These are phyloP conservation scores for Stagonosporopsis tanaceti DNA, from an alignment of 2,329 filamentous ascomycete genomes.

Conservation along the genomic window DNA sequence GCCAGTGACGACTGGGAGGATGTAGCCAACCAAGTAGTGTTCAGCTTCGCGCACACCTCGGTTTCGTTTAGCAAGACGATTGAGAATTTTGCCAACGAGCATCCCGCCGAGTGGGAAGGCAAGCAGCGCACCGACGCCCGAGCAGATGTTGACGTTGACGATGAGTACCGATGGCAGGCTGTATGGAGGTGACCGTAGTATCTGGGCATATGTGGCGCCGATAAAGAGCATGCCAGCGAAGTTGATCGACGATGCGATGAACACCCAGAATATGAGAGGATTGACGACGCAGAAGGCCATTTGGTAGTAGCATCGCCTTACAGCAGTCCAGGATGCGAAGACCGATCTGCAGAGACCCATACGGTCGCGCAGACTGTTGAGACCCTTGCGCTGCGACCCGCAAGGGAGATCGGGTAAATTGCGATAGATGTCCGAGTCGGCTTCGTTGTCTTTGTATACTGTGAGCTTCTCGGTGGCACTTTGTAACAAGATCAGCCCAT, in stretches of 20 bases:
- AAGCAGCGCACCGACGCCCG: conserved; percentile 30
- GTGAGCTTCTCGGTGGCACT: conserved; percentile 50
- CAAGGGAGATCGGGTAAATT: conserved; percentile 32
- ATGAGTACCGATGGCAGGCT: conserved; percentile 26
- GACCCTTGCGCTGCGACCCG: conserved; percentile 8
- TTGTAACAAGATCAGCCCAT: conserved; percentile 52
- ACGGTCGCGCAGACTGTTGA: conserved; percentile 22
- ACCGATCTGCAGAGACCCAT: conserved; percentile 33
- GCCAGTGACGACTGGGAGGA: conserved; percentile 37
- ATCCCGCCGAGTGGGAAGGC: conserved; percentile 24
- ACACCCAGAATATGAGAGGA: conserved; percentile 45
- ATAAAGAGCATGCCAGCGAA: conserved; percentile 44
- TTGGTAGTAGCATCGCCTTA: conserved; percentile 36
- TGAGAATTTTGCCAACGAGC: conserved; percentile 23
- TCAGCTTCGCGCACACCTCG: conserved; percentile 42
- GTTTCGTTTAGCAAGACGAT: conserved; percentile 34
- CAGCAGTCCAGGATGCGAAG: conserved; percentile 37
- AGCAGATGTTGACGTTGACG: conserved; percentile 30
- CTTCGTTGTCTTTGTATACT: conserved; percentile 46
- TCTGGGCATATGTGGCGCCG: conserved; percentile 32
- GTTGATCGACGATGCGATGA: conserved; percentile 35
- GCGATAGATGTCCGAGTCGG: conserved; percentile 35
- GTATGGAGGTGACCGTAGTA: conserved; percentile 36
- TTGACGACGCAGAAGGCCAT: conserved; percentile 40
- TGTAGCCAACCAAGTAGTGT: conserved; percentile 41